Percentiles rank a stretch among this genome's conserved stretches.
phyloP scores from a whole-genome alignment of 129 eudicot genomes.

The Glebionis coronaria region DNA sequence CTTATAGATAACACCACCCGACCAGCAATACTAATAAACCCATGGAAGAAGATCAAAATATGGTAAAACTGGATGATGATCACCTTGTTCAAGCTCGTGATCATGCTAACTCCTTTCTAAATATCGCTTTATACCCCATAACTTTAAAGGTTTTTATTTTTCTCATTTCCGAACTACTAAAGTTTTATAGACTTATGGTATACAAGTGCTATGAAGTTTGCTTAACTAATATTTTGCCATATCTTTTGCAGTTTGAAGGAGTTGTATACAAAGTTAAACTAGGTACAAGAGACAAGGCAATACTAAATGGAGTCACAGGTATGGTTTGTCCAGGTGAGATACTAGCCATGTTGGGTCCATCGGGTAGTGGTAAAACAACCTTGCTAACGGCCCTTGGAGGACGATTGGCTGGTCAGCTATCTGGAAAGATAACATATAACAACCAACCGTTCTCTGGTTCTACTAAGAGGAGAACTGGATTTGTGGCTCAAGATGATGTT shows the following conservation, averaged over 20 bases:
- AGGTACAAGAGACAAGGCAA: slow-evolving; percentile 62
- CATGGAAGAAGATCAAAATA: slow-evolving; percentile 27
- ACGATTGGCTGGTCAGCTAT: slow-evolving; percentile 61
- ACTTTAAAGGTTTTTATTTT: slow-evolving; percentile 60
- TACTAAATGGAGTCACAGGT: slow-evolving; percentile 81
- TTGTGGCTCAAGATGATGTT: slow-evolving; percentile 94
- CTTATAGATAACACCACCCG: slow-evolving; percentile 7
- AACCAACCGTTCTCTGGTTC: slow-evolving; percentile 77
- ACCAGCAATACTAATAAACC: slow-evolving; percentile 12
- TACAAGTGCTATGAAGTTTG: neutral
- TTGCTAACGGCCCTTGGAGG: slow-evolving; percentile 93
- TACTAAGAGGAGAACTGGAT: slow-evolving; percentile 77
- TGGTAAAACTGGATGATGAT: slow-evolving; percentile 27
- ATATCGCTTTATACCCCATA: slow-evolving; percentile 51
- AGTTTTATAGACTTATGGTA: neutral
- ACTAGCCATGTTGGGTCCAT: slow-evolving; percentile 97
- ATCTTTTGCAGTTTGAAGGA: slow-evolving; percentile 74
- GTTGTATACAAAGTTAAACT: slow-evolving; percentile 67
- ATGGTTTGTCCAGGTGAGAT: slow-evolving; percentile 87
- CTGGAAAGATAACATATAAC: slow-evolving; percentile 84
- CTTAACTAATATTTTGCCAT: slow-evolving; percentile 8
- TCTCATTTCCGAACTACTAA: slow-evolving; percentile 21
- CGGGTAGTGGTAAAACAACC: slow-evolving; percentile 98
- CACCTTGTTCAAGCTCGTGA: slow-evolving; percentile 20
- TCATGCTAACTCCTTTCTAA: slow-evolving; percentile 47